phyloP scores from a whole-genome alignment of 306 rosid species.

The Corylus americana region DNA sequence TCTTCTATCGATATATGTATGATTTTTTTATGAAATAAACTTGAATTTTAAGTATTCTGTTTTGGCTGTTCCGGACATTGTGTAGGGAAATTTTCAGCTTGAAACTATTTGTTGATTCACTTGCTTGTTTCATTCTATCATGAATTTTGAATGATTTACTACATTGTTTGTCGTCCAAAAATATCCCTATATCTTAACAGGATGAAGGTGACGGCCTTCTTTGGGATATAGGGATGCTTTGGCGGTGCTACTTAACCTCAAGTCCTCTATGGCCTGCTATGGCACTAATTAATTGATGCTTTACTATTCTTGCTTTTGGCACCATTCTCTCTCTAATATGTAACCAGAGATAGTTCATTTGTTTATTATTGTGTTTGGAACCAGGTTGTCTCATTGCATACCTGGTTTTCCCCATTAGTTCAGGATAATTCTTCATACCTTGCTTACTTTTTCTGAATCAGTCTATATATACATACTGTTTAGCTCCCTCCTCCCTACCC shows the following conservation, averaged over 20 bases:
- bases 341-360: background rate
- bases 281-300: background rate
- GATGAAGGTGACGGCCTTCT: background rate
- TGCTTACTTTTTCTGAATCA: background rate
- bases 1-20: background rate
- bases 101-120: background rate
- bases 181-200: background rate
- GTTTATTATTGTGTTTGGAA: background rate
- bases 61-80: background rate
- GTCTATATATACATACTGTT: background rate
- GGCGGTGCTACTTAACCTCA: background rate
- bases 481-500: background rate
- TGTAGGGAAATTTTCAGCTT: background rate
- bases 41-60: background rate
- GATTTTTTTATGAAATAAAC: background rate
- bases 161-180: background rate
- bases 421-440: conserved; percentile 1
- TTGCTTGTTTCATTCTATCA: background rate
- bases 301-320: background rate
- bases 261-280: background rate
- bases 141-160: background rate
- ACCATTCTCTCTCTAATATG: too few species aligned
- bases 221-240: background rate
- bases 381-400: background rate
- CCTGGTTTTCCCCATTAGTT: background rate